Percentiles rank a stretch among this genome's conserved stretches.
phyloP scores from a whole-genome alignment of 2,329 filamentous ascomycete genomes.

The Pseudogymnoascus sp. region DNA sequence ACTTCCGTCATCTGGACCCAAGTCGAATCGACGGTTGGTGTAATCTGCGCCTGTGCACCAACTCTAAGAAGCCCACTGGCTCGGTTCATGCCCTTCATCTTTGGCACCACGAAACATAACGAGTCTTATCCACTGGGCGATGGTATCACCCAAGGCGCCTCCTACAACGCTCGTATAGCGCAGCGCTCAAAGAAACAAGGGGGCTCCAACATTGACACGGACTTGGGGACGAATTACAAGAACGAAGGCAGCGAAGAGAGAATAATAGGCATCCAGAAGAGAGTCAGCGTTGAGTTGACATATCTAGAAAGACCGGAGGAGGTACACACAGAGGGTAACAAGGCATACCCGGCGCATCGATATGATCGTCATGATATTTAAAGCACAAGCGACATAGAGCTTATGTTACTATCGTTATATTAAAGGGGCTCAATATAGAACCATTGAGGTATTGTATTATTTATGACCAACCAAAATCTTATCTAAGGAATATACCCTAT shows the following conservation, averaged over 20 bases:
- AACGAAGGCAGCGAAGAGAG: slow-evolving; percentile 13
- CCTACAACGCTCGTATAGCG: not conserved
- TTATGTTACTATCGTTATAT: not conserved
- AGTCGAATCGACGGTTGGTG: slow-evolving; percentile 15
- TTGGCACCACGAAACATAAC: not conserved
- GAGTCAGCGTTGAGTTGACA: slow-evolving; percentile 5
- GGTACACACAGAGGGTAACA: not conserved
- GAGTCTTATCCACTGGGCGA: slow-evolving; percentile 7
- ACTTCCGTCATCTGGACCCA: slow-evolving; percentile 17
- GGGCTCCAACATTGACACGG: not conserved
- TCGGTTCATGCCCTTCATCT: slow-evolving; percentile 9
- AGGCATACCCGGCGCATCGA: not conserved
- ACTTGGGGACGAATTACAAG: not conserved
- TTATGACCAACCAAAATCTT: not conserved
- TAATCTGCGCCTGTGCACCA: slow-evolving; percentile 17
- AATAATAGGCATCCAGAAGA: slow-evolving; percentile 15
- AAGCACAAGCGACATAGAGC: not conserved
- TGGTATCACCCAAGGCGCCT: not conserved
- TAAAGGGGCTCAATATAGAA: not conserved
- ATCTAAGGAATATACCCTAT: not conserved
- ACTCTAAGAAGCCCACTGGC: slow-evolving; percentile 14
- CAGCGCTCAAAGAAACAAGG: not conserved
- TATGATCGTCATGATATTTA: slow-evolving; percentile 1
- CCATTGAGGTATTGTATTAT: not conserved
- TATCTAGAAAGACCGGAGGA: not conserved